These are phyloP conservation scores for Taphrina flavorubra DNA, from an alignment of 1,139 yeast genomes.

Conservation along the genomic window DNA sequence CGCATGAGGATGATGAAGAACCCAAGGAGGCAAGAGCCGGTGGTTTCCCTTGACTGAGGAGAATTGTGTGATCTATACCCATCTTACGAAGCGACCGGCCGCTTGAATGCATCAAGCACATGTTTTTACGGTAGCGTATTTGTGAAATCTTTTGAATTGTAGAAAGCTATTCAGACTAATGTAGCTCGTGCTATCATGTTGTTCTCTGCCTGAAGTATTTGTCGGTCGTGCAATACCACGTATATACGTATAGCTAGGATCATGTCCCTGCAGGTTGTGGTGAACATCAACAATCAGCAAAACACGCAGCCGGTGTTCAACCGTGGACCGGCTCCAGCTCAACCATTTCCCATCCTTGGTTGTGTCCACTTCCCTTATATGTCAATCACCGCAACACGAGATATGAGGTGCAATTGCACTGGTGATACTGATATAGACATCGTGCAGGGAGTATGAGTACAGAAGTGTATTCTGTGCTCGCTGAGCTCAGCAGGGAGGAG, in stretches of 20 bases:
- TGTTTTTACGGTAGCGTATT: no score
- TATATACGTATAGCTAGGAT: no score
- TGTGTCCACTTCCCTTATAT: no score
- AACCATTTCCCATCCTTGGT: background rate
- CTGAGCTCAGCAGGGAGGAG: conserved; percentile 25
- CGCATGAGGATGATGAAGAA: conserved; percentile 21
- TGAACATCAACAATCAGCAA: conserved; percentile 15
- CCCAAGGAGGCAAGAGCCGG: conserved; percentile 9
- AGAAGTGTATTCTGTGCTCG: conserved; percentile 19
- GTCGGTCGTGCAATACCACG: no score
- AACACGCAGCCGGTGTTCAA: conserved; percentile 1
- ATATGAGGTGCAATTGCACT: background rate
- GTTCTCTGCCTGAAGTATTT: no score
- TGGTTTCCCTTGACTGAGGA: conserved; percentile 5
- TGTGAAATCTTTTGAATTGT: no score
- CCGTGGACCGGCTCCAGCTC: conserved; percentile 15
- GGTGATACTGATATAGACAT: background rate
- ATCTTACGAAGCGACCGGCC: no score
- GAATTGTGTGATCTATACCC: background rate
- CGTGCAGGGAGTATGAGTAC: conserved; percentile 2
- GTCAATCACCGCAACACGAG: no score
- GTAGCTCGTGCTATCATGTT: no score
- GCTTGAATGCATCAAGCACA: no score
- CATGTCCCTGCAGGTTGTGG: background rate
- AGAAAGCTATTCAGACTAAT: no score